Conservation (phyloP, 139 green algal species). For the Gonium pectorale region DNA sequence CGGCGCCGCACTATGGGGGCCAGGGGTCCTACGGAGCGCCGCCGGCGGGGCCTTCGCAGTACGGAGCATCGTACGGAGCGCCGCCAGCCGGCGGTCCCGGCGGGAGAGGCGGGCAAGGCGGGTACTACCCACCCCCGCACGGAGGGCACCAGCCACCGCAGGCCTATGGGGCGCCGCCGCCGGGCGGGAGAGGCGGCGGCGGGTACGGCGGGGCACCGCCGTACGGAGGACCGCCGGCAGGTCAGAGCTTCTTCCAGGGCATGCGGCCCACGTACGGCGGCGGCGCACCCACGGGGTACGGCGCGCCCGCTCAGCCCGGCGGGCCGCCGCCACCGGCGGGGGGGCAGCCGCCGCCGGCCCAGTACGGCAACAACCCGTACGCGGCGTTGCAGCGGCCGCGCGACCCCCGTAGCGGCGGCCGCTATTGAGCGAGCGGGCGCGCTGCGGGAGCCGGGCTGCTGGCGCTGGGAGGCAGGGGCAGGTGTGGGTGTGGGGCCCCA, state of each 20-base stretch:
- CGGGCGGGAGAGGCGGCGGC: neutral
- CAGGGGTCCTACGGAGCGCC: neutral
- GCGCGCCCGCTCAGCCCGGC: constrained; percentile 9
- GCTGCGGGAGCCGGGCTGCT: too few species aligned
- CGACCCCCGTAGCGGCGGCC: neutral
- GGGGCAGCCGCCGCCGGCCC: neutral
- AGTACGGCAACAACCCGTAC: constrained; percentile 40
- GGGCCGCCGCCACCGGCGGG: neutral
- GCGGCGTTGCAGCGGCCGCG: constrained; percentile 35
- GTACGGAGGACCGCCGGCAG: neutral
- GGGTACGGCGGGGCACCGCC: constrained; percentile 15
- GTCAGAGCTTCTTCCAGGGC: constrained; percentile 15
- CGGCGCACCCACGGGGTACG: constrained; percentile 28
- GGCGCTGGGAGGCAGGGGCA: too few species aligned
- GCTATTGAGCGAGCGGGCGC: neutral
- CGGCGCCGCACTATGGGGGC: too few species aligned
- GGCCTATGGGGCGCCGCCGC: neutral
- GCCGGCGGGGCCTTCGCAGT: neutral
- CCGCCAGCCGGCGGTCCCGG: neutral
- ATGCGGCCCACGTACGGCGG: constrained; percentile 16
- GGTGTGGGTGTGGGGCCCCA: too few species aligned
- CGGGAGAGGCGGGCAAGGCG: too few species aligned
- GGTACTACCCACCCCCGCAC: neutral
- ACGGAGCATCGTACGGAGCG: neutral
- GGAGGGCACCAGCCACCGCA: neutral